Conservation (phyloP, 495 filamentous ascomycete species). For the Penicilliopsis zonata region DNA sequence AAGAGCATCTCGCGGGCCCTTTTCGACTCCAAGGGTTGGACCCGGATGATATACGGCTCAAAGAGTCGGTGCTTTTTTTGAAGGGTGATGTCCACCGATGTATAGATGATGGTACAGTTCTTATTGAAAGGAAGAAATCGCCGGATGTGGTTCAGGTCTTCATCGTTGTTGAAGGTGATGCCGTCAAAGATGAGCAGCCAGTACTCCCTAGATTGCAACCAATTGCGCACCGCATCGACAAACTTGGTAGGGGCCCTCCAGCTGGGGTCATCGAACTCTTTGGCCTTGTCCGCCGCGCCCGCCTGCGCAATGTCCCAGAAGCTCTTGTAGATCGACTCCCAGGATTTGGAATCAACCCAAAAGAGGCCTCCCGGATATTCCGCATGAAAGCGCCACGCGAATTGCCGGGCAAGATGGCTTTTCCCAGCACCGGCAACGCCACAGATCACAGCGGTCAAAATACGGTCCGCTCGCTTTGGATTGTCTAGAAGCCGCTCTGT, state of each 20-base stretch:
- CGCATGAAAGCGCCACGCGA: constrained; percentile 55
- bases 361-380: constrained; percentile 67
- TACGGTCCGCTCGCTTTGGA: constrained; percentile 47
- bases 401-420: constrained; percentile 71
- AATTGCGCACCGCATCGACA: constrained; percentile 48
- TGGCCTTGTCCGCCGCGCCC: constrained; percentile 36
- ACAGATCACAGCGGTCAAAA: constrained; percentile 57
- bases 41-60: constrained; percentile 59
- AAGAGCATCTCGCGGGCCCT: constrained; percentile 47
- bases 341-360: constrained; percentile 63
- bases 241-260: constrained; percentile 39
- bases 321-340: constrained; percentile 48
- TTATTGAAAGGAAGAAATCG: constrained; percentile 59
- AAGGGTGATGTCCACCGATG: constrained; percentile 55
- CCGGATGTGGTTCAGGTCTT: constrained; percentile 43
- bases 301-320: constrained; percentile 68
- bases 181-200: constrained; percentile 76
- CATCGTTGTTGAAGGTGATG: constrained; percentile 49
- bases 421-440: constrained; percentile 72
- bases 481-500: constrained; percentile 55
- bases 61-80: constrained; percentile 57
- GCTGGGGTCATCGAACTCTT: constrained; percentile 22
- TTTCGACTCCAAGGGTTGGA: constrained; percentile 46
- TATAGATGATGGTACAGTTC: constrained; percentile 64
- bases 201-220: constrained; percentile 56